Base-by-base conservation (phyloP, 2,329 filamentous ascomycete genomes). In the Cordyceps pruinosa region DNA sequence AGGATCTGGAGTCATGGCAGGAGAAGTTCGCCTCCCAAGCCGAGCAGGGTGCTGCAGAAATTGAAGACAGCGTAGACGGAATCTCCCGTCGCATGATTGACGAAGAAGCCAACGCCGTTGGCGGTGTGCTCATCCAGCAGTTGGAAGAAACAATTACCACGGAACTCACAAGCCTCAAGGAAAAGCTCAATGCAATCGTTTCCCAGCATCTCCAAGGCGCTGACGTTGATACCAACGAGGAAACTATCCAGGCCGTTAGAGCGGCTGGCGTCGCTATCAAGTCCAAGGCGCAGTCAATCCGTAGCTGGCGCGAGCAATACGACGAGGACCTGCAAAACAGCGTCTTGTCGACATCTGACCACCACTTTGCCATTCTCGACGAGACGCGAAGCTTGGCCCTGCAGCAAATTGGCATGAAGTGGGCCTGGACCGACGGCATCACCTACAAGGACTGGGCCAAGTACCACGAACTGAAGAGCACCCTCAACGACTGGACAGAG, bases 381-480 rank as follows among this genome's bases (percentile, higher is more conserved):
- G 83, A 84, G 66, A 92, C 94, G 59, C 85, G 89, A 42, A 88
- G 92, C 65, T 78, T 96, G 35, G 90, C 91, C 6, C 79, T 97
- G 34, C 90, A 96, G 69, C 90, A 95, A 69, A 90, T 97, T 55
- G 92, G 92, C 57, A 93, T 95, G 85, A 84, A 83, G 67, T 99
- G 94, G 92, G 91, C 93, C 13, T 96, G 90, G 87, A 94, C 91
- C 75, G 91, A 97, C 58, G 90, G 90, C 32, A 83, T 99, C 60
- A 96, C 93, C 1, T 97, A 99, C 78, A 92, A 95, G 70, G 91
- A 99, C 70, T 99, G 94, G 94, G 84, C 87, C 59, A 94, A 93
- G 70, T 99, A 96, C 68, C 91, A 97, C 70, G 84, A 89, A 59
- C 78, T 99, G 58, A 95, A 89, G 75, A 83, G 82, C 55, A 87